A percentile compares a stretch with the other conserved stretches of the same genome.
These are phyloP conservation scores for Salix udensis DNA, from an alignment of 345 rosid species.

Conservation along the genomic window DNA sequence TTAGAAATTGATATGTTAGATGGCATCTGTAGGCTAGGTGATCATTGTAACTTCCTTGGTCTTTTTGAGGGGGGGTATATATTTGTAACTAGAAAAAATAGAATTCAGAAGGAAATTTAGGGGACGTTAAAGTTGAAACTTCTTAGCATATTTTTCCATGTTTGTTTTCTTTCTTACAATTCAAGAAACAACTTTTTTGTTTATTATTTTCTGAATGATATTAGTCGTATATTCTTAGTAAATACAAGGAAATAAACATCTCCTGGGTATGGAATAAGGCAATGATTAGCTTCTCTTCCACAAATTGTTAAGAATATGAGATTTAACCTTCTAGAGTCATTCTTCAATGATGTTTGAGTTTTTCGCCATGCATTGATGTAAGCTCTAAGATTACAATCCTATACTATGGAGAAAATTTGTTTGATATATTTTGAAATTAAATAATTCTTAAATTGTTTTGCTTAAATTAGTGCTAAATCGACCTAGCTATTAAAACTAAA, in stretches of 20 bases:
- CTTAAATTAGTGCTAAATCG: too few species aligned
- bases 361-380: neutral
- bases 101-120: neutral
- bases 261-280: neutral
- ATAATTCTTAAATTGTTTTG: too few species aligned
- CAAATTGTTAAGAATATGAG: neutral
- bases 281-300: neutral
- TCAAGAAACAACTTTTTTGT: neutral
- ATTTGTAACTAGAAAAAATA: constrained; percentile 13
- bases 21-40: neutral
- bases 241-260: neutral
- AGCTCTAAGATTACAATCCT: too few species aligned
- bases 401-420: too few species aligned
- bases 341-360: neutral
- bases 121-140: neutral
- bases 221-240: neutral
- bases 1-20: constrained; percentile 13
- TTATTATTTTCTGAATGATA: neutral
- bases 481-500: too few species aligned
- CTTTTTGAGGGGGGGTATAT: neutral
- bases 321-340: neutral
- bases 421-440: too few species aligned
- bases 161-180: neutral
- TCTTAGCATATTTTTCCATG: neutral
- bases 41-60: neutral